These are phyloP conservation scores for Cercospora zeina DNA, from an alignment of 2,329 filamentous ascomycete genomes.

Conservation along the genomic window DNA sequence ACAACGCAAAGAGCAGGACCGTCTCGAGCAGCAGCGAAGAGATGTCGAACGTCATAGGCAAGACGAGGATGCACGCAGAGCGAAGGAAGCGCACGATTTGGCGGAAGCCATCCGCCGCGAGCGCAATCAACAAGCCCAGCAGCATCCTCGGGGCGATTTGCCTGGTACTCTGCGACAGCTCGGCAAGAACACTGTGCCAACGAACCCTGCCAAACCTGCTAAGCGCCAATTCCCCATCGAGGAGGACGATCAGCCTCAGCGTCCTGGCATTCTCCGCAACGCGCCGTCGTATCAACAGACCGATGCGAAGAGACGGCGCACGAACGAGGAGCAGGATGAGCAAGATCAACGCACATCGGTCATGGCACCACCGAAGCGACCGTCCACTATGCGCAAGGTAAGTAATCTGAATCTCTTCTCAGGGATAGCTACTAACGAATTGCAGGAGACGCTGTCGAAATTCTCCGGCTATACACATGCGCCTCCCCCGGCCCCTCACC, in stretches of 20 bases:
- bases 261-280: constrained; percentile 59
- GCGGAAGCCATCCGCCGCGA: constrained; percentile 42
- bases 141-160: constrained; percentile 51
- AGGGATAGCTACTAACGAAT: constrained; percentile 10
- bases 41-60: constrained; percentile 43
- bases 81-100: constrained; percentile 39
- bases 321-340: constrained; percentile 65
- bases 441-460: constrained; percentile 61
- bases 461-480: constrained; percentile 64
- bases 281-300: constrained; percentile 57
- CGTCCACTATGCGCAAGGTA: constrained; percentile 74
- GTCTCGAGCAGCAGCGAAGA: constrained; percentile 31
- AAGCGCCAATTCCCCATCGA: constrained; percentile 74
- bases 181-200: constrained; percentile 62
- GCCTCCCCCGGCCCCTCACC: constrained; percentile 54
- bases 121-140: constrained; percentile 37
- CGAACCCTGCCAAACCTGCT: constrained; percentile 67
- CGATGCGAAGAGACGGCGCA: constrained; percentile 78
- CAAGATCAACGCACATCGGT: constrained; percentile 65
- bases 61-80: constrained; percentile 35
- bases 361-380: constrained; percentile 81
- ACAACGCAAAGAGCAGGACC: constrained; percentile 34
- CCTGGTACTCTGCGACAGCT: constrained; percentile 57
- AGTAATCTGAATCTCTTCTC: constrained; percentile 30
- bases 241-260: constrained; percentile 57